A percentile compares a stretch with the other conserved stretches of the same genome.
These are phyloP conservation scores for Exophiala oligosperma DNA, from an alignment of 2,329 filamentous ascomycete species.

Conservation along the genomic window DNA sequence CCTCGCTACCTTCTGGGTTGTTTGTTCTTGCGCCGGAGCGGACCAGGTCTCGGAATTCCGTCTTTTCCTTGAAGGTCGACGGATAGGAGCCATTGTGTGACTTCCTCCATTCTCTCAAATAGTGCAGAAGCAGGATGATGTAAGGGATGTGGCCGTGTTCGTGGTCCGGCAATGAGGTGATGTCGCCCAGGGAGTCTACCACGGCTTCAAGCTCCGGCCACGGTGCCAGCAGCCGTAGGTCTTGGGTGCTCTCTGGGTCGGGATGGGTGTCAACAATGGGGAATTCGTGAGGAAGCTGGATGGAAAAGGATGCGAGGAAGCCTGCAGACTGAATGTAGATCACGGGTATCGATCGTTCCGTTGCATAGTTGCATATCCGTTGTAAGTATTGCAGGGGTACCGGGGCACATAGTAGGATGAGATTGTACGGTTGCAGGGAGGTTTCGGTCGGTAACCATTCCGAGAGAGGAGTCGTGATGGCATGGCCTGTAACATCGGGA, in stretches of 20 bases:
- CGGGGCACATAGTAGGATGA: constrained; percentile 63
- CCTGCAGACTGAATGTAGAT: constrained; percentile 86
- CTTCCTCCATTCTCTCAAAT: constrained; percentile 76
- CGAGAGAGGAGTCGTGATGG: constrained; percentile 48
- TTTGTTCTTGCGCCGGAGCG: constrained; percentile 65
- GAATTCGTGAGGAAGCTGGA: constrained; percentile 74
- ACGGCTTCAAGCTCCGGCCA: constrained; percentile 80
- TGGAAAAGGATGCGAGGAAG: constrained; percentile 87
- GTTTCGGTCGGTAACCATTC: constrained; percentile 40
- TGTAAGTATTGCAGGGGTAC: constrained; percentile 54
- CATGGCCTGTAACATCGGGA: constrained; percentile 82
- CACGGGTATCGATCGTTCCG: constrained; percentile 65
- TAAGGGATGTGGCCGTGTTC: constrained; percentile 92
- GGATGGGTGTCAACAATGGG: constrained; percentile 96
- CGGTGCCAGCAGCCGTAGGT: constrained; percentile 78
- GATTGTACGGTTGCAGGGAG: constrained; percentile 52
- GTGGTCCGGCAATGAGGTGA: constrained; percentile 71
- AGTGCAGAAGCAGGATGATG: constrained; percentile 77
- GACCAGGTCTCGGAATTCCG: constrained; percentile 72
- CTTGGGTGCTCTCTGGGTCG: constrained; percentile 78
- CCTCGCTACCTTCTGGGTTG: constrained; percentile 83
- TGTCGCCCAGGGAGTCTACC: constrained; percentile 61
- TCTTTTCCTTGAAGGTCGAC: constrained; percentile 79
- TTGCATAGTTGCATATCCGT: constrained; percentile 51
- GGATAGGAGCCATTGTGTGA: constrained; percentile 69